A percentile compares a stretch with the other conserved stretches of the same genome.
Conservation (phyloP, 345 rosid genomes). For the Draba incana region DNA sequence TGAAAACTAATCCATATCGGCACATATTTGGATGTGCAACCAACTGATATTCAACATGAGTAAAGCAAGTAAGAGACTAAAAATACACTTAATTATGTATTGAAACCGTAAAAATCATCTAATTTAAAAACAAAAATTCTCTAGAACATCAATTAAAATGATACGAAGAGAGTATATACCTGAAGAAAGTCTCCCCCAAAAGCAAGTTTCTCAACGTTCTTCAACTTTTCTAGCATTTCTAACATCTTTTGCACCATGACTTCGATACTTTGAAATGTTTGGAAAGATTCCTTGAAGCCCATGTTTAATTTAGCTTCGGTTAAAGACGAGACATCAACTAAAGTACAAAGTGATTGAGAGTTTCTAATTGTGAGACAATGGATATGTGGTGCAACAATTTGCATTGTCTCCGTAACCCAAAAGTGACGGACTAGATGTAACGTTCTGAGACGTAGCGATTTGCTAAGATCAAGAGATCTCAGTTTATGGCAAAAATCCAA, state of each 20-base stretch:
- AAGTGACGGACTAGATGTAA: neutral
- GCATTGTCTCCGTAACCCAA: neutral
- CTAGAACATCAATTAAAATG: too few relatives aligned
- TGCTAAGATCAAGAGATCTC: conserved; percentile 15
- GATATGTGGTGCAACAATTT: conserved; percentile 25
- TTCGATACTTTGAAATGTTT: neutral
- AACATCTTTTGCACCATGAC: neutral
- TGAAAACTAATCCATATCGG: too few relatives aligned
- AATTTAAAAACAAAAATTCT: too few relatives aligned
- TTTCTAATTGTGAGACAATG: neutral
- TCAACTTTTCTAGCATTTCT: conserved; percentile 6
- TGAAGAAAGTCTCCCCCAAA: neutral
- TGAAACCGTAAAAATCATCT: too few relatives aligned
- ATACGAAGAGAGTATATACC: neutral
- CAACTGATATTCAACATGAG: too few relatives aligned
- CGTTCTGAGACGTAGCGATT: conserved; percentile 8
- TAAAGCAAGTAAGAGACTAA: too few relatives aligned
- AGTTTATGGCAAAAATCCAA: neutral
- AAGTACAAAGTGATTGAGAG: neutral
- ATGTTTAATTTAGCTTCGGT: conserved; percentile 7
- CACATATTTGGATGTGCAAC: too few relatives aligned
- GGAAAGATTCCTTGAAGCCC: neutral
- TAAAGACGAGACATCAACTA: conserved; percentile 23
- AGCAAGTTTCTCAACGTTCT: conserved; percentile 5
- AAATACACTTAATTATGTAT: too few relatives aligned